A percentile compares a stretch with the other conserved stretches of the same genome.
phyloP scores from a whole-genome alignment of 148 eudicot genomes.

The Vaccinium corymbosum region DNA sequence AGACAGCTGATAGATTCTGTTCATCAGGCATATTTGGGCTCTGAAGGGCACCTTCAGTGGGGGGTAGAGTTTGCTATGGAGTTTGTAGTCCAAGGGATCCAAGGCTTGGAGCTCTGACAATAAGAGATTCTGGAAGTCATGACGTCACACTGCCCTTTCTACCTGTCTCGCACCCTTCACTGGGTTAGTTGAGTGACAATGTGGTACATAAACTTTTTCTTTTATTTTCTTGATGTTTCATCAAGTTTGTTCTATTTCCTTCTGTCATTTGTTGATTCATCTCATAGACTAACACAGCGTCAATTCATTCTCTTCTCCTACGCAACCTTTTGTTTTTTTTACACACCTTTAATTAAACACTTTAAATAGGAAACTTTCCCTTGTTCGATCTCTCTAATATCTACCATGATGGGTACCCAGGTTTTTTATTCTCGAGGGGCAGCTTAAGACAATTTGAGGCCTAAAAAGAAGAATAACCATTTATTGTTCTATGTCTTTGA shows the following conservation, averaged over 20 bases:
- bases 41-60: not conserved
- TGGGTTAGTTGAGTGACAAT: not conserved
- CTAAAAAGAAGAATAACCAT: no score
- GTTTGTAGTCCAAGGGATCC: constrained; percentile 4
- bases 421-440: no score
- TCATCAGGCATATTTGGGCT: not conserved
- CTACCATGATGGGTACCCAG: no score
- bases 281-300: not conserved
- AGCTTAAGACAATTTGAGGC: no score
- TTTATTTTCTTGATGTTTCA: no score
- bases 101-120: not conserved
- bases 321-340: no score
- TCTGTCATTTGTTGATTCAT: no score
- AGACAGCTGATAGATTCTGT: not conserved
- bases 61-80: not conserved
- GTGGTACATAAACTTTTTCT: not conserved
- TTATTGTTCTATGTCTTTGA: no score
- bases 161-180: not conserved
- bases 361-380: no score
- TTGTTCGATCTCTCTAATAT: no score
- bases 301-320: not conserved
- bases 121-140: not conserved
- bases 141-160: no score
- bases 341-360: no score
- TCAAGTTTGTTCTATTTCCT: not conserved